These are phyloP conservation scores for Pythium aristosporum DNA, from an alignment of 352 stramenopile genomes.

Conservation along the genomic window DNA sequence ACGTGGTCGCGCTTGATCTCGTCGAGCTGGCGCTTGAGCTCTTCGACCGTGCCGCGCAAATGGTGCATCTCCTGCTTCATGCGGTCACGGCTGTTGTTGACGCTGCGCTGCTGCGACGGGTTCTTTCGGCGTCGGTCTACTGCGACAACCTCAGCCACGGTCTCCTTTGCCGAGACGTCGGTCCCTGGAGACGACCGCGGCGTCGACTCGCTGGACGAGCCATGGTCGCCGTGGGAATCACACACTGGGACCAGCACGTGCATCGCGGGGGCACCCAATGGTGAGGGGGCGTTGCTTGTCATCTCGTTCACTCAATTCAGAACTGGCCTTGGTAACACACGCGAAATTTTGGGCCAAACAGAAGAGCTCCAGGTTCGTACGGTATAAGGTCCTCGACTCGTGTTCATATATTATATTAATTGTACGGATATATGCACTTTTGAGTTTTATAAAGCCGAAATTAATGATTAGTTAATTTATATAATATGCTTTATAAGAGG, in stretches of 20 bases:
- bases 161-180: not conserved
- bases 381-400: too few relatives aligned
- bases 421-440: too few relatives aligned
- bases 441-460: too few relatives aligned
- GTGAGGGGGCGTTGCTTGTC: not conserved
- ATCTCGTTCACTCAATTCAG: not conserved
- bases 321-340: not conserved
- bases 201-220: slow-evolving; percentile 13
- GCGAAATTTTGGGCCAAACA: not conserved
- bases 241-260: slow-evolving; percentile 19
- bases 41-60: slow-evolving; percentile 35
- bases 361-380: too few relatives aligned
- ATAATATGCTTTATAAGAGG: too few relatives aligned
- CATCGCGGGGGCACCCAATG: slow-evolving; percentile 1
- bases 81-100: slow-evolving; percentile 20
- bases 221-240: slow-evolving; percentile 1
- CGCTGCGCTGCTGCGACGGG: slow-evolving; percentile 1
- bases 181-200: not conserved
- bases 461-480: too few relatives aligned
- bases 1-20: slow-evolving; percentile 21
- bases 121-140: not conserved
- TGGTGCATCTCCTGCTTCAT: slow-evolving; percentile 37
- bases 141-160: not conserved
- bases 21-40: slow-evolving; percentile 35
- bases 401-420: too few relatives aligned